A percentile compares a stretch with the other conserved stretches of the same genome.
Conservation (phyloP, 495 filamentous ascomycete species). For the Geoglossum glabrum region DNA sequence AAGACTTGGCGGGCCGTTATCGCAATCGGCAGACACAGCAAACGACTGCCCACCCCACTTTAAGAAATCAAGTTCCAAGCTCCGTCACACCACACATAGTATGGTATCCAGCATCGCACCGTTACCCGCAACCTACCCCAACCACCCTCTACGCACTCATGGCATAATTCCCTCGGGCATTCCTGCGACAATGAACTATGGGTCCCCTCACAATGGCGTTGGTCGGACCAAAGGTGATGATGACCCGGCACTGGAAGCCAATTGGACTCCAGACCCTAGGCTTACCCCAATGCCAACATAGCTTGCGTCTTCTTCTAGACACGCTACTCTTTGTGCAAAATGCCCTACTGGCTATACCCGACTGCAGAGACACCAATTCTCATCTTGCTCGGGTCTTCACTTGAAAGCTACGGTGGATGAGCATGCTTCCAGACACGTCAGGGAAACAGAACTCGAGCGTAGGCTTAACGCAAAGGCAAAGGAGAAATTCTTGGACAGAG, state of each 20-base stretch:
- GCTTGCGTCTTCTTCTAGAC: background rate
- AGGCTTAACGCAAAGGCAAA: background rate
- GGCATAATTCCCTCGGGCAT: background rate
- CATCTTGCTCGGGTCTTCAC: background rate
- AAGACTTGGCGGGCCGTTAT: background rate
- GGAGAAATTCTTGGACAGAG: background rate
- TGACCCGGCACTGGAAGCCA: background rate
- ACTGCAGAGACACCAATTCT: background rate
- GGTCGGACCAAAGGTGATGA: background rate
- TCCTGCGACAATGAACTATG: background rate
- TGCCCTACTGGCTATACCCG: background rate
- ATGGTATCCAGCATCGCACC: background rate
- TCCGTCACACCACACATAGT: background rate
- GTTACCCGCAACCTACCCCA: background rate
- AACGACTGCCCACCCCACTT: background rate
- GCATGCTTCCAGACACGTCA: background rate
- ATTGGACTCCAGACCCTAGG: background rate
- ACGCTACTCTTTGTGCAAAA: background rate
- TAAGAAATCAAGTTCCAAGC: background rate
- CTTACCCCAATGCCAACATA: background rate
- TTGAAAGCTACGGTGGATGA: background rate
- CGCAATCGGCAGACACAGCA: background rate
- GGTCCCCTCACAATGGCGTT: background rate
- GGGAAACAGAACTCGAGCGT: background rate
- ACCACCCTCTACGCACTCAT: background rate